Percentiles rank a stretch among this genome's conserved stretches.
Conservation (phyloP, 108 stramenopile species). For the Cafeteria roenbergensis region DNA sequence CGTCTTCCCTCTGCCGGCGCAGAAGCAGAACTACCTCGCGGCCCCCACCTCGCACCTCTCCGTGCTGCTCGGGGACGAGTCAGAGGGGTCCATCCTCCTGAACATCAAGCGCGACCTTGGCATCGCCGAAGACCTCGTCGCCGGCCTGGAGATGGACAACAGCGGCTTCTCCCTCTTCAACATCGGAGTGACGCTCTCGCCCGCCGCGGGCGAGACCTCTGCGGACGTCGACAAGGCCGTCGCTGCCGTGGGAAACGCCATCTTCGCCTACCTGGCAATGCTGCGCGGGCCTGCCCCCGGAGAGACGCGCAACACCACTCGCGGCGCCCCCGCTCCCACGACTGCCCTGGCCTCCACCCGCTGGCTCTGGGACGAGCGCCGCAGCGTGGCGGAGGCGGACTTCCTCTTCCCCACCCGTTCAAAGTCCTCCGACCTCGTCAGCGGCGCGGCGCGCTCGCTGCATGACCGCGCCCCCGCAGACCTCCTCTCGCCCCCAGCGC, state of each 20-base stretch:
- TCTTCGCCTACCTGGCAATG: not conserved
- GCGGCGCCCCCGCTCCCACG: too few species aligned
- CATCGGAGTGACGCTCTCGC: constrained; percentile 16
- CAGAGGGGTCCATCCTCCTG: constrained; percentile 65
- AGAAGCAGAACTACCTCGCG: constrained; percentile 21
- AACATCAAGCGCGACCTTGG: constrained; percentile 54
- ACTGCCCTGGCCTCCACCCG: too few species aligned
- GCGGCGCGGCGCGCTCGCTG: not conserved
- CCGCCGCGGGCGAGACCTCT: too few species aligned
- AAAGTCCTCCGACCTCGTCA: not conserved
- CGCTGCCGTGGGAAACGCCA: not conserved
- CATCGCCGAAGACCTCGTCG: constrained; percentile 52
- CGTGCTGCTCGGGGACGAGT: constrained; percentile 88
- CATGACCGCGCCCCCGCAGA: not conserved
- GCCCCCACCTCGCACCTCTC: constrained; percentile 70
- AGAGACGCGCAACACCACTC: too few species aligned
- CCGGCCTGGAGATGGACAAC: constrained; percentile 55
- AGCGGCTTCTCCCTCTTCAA: constrained; percentile 60
- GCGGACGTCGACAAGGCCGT: not conserved
- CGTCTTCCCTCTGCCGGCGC: constrained; percentile 66
- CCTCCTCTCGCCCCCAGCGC: not conserved
- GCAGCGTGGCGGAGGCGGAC: not conserved
- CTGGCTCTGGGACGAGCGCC: not conserved
- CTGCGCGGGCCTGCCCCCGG: not conserved
- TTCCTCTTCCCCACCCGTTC: not conserved